Conservation (phyloP, 31 red algal species). For the Asparagopsis taxiformis region DNA sequence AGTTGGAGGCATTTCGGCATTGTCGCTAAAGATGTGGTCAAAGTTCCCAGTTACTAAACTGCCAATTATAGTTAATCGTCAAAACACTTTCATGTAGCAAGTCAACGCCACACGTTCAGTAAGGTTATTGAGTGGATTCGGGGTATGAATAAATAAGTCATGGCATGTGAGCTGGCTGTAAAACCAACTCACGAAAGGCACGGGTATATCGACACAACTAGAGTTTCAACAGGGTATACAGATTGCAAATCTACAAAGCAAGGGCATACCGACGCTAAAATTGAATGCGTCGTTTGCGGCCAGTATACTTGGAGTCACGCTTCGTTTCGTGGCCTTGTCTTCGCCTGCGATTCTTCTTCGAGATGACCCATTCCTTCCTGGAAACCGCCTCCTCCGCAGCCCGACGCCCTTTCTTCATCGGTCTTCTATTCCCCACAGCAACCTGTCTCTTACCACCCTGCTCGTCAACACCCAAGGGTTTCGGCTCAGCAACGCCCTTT, state of each 20-base stretch:
- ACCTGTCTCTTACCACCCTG: conserved; percentile 3
- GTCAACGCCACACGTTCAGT: too few species aligned
- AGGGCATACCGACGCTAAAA: conserved; percentile 28
- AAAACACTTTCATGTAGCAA: too few species aligned
- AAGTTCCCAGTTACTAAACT: too few species aligned
- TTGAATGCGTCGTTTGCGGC: conserved; percentile 70
- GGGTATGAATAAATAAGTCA: too few species aligned
- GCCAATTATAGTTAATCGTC: too few species aligned
- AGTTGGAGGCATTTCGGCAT: too few species aligned
- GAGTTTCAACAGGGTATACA: too few species aligned
- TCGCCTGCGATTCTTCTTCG: conserved; percentile 78
- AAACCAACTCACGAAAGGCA: too few species aligned
- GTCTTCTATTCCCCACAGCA: conserved; percentile 32
- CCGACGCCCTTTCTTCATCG: conserved; percentile 5
- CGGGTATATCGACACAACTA: too few species aligned
- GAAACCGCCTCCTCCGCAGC: conserved; percentile 1
- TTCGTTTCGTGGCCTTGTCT: conserved; percentile 59
- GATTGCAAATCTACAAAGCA: background rate
- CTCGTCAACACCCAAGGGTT: conserved; percentile 37
- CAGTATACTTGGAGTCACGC: conserved; percentile 84
- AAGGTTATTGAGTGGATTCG: too few species aligned
- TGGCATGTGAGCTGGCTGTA: too few species aligned
- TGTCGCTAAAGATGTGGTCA: too few species aligned
- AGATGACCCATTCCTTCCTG: conserved; percentile 61
- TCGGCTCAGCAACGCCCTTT: conserved; percentile 32